A percentile compares a stretch with the other conserved stretches of the same genome.
These are phyloP conservation scores for Passiflora organensis DNA, from an alignment of 345 rosid species.

Conservation along the genomic window DNA sequence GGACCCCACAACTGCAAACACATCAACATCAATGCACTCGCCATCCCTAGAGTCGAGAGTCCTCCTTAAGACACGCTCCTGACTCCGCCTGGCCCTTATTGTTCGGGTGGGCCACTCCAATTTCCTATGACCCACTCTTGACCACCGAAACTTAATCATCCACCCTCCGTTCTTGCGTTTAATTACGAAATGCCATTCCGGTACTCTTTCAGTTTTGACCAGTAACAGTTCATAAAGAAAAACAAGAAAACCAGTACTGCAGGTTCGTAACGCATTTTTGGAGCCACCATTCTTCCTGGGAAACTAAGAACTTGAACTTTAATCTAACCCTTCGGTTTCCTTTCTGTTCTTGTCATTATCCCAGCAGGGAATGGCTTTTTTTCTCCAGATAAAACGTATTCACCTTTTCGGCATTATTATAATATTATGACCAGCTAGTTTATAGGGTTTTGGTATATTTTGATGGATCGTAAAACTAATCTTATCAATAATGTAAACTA, in stretches of 20 bases:
- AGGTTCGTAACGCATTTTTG: background rate
- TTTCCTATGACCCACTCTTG: slow-evolving; percentile 37
- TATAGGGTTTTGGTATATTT: no score
- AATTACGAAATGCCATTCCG: slow-evolving; percentile 4
- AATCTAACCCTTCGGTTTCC: background rate
- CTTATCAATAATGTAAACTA: no score
- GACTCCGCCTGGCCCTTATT: slow-evolving; percentile 31
- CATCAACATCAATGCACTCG: slow-evolving; percentile 19
- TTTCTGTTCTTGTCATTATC: slow-evolving; percentile 15
- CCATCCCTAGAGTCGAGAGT: slow-evolving; percentile 33
- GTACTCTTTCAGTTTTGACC: background rate
- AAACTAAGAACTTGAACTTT: background rate
- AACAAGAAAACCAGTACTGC: background rate
- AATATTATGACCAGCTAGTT: no score
- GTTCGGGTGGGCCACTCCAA: slow-evolving; percentile 31
- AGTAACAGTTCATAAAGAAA: background rate
- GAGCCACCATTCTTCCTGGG: no score
- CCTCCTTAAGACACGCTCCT: slow-evolving; percentile 51
- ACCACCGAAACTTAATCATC: background rate
- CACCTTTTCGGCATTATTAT: no score
- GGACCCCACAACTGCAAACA: slow-evolving; percentile 9
- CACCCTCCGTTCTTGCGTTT: background rate
- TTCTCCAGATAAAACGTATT: background rate
- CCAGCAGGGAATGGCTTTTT: background rate
- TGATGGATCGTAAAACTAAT: no score